phyloP scores from a whole-genome alignment of 176 grass and related monocot genomes.

The Rhynchospora tenuis region DNA sequence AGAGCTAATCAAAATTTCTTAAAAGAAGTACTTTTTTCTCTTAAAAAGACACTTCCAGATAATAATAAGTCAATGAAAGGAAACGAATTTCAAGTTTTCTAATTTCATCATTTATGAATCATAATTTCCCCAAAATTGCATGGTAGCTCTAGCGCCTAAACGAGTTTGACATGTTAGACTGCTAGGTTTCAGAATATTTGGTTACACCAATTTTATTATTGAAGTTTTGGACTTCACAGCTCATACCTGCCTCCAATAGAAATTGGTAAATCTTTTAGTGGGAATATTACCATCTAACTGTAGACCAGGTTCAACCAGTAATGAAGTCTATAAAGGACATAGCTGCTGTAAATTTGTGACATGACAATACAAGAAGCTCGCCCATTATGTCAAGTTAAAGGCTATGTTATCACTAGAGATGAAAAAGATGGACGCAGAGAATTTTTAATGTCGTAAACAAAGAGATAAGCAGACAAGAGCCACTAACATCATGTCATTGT shows the following conservation, averaged over 20 bases:
- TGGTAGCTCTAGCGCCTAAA: not conserved
- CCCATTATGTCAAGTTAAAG: constrained; percentile 33
- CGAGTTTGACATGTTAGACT: not conserved
- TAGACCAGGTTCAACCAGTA: not conserved
- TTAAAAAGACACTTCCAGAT: too few species aligned
- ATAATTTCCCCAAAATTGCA: constrained; percentile 14
- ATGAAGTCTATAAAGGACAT: not conserved
- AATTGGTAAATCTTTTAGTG: not conserved
- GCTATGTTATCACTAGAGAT: constrained; percentile 26
- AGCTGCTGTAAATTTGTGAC: constrained; percentile 24
- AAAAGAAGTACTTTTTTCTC: not conserved
- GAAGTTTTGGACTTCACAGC: not conserved
- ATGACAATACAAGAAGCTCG: constrained; percentile 46
- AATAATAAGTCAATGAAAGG: constrained; percentile 11
- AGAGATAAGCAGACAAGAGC: constrained; percentile 25
- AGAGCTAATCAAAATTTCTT: not conserved
- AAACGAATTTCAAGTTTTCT: not conserved
- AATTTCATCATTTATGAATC: constrained; percentile 15
- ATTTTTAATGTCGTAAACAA: constrained; percentile 6
- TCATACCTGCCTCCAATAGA: not conserved
- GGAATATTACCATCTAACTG: not conserved
- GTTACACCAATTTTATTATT: not conserved
- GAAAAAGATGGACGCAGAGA: constrained; percentile 7
- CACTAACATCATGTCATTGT: constrained; percentile 26
- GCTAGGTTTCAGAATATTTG: not conserved